Evolutionary conservation across 192 early-diverging fungal species (phyloP).

Genomic region (Backusella psychrophila): DNA sequence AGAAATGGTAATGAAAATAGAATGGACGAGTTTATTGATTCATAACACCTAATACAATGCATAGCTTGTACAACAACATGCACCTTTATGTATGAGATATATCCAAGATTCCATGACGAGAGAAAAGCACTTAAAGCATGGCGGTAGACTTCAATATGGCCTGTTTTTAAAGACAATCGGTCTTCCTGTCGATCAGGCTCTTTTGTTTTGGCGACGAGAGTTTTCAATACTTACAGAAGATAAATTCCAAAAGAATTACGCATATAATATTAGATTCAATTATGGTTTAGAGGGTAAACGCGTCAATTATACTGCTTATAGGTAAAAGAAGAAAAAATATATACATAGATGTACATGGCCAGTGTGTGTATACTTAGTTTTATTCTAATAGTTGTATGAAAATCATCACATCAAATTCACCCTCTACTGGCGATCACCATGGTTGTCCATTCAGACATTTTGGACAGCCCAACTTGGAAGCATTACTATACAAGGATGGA

Average conservation of each 20-base stretch:
- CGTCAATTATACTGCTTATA: constrained; percentile 71
- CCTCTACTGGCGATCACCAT: constrained; percentile 84
- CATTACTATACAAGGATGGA: constrained; percentile 55
- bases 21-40: not conserved
- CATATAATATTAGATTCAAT: constrained; percentile 95
- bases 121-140: constrained; percentile 84
- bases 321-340: constrained; percentile 44
- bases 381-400: constrained; percentile 63
- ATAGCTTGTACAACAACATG: constrained; percentile 58
- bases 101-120: constrained; percentile 67
- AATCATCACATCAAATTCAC: constrained; percentile 80
- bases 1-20: constrained; percentile 41
- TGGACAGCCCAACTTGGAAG: constrained; percentile 57
- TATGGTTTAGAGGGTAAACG: constrained; percentile 95
- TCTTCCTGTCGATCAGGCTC: constrained; percentile 82
- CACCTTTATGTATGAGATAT: constrained; percentile 92
- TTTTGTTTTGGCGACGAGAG: constrained; percentile 87
- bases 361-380: not conserved
- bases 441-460: constrained; percentile 96
- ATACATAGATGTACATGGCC: too few relatives aligned
- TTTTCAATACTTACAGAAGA: constrained; percentile 82
- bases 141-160: constrained; percentile 86
- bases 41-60: not conserved
- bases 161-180: constrained; percentile 97
- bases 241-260: constrained; percentile 89